Evolutionary conservation across 2,329 filamentous ascomycete species (phyloP), one percentile per base, ranked within the genome.

Genomic region (Aspergillus sp.): DNA sequence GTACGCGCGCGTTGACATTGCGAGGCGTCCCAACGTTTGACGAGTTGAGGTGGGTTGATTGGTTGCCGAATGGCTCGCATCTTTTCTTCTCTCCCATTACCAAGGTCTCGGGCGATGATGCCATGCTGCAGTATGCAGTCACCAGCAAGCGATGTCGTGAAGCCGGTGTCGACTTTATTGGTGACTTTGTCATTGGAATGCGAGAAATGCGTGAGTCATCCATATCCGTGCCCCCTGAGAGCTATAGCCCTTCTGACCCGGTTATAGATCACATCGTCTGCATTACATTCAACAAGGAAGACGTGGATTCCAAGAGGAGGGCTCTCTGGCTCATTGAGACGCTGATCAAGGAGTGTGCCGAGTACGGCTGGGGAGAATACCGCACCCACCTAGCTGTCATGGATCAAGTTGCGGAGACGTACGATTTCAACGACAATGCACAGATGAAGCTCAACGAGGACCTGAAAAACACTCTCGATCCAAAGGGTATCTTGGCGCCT

Each of bases 31-130:
- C 58, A 2, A 51, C 43, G 5, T 54, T 62, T 5, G 58, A 58
- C 3, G 69, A 70, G 49, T 58, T 72, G 7, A 60, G 62, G 46
- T 74, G 71, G 70, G 61, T 74, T 4, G 72, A 76, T 56, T 79
- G 75, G 75, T 57, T 73, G 5, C 73, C 74, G 3, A 78, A 78
- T 53, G 75, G 72, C 4, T 67, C 69, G 0, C 75, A 78, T 53
- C 52, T 77, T 4, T 73, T 74, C 63, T 79, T 79, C 62, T 71
- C 68, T 4, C 76, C 76, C 1, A 78, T 79, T 48, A 67, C 70
- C 5, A 72, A 72, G 29, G 73, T 76, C 1, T 65, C 66, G 1
- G 75, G 72, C 2, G 61, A 65, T 7, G 74, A 78, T 48, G 75
- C 73, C 1, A 64, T 65, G 39, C 55, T 64, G 1, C 68, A 75